A percentile compares a stretch with the other conserved stretches of the same genome.
Evolutionary conservation across 2,329 filamentous ascomycete species (phyloP).

Genomic region (Penicillium sp.): DNA sequence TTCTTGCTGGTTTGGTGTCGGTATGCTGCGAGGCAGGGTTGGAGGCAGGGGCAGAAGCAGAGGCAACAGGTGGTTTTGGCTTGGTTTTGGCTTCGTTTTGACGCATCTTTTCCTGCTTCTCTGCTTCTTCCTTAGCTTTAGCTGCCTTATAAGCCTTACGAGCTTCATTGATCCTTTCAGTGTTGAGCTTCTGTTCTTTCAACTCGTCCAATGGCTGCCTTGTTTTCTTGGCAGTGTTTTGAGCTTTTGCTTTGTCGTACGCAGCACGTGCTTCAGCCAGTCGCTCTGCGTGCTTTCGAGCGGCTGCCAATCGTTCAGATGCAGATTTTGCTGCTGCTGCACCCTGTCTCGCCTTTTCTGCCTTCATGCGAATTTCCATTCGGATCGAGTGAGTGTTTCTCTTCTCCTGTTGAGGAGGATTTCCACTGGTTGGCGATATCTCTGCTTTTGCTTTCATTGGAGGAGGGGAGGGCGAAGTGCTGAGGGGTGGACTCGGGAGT

Average conservation of each 20-base stretch:
- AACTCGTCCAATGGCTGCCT: constrained; percentile 1
- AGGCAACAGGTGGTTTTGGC: neutral
- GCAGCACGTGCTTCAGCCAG: constrained; percentile 14
- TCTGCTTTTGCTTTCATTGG: constrained; percentile 13
- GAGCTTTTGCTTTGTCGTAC: constrained; percentile 10
- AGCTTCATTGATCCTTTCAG: constrained; percentile 12
- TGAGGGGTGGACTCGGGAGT: constrained; percentile 9
- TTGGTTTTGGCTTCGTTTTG: constrained; percentile 1
- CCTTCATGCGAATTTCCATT: constrained; percentile 14
- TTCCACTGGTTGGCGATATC: neutral
- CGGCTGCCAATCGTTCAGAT: constrained; percentile 7
- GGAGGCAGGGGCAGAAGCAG: neutral
- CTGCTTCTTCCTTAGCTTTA: constrained; percentile 8
- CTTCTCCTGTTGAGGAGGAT: neutral
- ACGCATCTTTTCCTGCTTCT: neutral
- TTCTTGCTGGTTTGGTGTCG: neutral
- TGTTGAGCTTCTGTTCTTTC: constrained; percentile 9
- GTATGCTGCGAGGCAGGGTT: neutral
- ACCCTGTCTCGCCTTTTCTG: constrained; percentile 4
- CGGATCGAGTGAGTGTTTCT: constrained; percentile 12
- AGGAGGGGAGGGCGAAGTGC: constrained; percentile 8
- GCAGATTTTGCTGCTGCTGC: constrained; percentile 10
- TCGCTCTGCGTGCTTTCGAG: constrained; percentile 13
- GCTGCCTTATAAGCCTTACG: constrained; percentile 13
- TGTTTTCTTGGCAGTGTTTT: neutral